phyloP scores from a whole-genome alignment of 345 rosid species.

The Arabidopsis arenosa region DNA sequence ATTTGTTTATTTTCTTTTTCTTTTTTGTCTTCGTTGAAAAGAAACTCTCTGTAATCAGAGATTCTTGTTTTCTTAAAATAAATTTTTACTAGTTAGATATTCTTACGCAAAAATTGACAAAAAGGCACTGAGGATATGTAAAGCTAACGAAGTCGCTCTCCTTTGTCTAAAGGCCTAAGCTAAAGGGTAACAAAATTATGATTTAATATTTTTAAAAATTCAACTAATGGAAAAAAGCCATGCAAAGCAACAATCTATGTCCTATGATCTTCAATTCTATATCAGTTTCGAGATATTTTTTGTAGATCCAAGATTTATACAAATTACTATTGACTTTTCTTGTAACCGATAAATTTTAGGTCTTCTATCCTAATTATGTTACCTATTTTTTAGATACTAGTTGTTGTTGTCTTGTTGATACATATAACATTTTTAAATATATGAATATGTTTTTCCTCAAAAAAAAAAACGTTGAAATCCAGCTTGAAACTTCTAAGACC shows the following conservation, averaged over 20 bases:
- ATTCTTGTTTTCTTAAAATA: conserved; percentile 33
- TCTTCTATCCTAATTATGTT: not conserved
- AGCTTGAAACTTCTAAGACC: not conserved
- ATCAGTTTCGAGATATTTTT: not conserved
- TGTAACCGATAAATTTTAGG: not conserved
- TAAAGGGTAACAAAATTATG: conserved; percentile 30
- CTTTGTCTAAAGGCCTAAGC: conserved; percentile 40
- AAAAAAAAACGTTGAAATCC: not conserved
- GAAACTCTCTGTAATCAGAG: conserved; percentile 26
- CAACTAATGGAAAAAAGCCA: conserved; percentile 9
- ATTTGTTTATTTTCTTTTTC: not conserved
- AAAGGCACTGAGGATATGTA: conserved; percentile 36
- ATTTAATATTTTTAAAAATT: not conserved
- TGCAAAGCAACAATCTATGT: not conserved
- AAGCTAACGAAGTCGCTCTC: conserved; percentile 40
- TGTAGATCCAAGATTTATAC: conserved; percentile 28
- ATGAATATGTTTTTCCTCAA: not conserved
- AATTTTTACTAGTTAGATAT: conserved; percentile 31
- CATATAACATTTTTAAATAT: not conserved
- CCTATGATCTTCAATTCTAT: not conserved
- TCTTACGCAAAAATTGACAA: conserved; percentile 42
- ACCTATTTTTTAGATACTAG: not conserved
- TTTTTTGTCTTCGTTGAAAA: conserved; percentile 27
- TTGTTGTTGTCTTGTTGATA: not conserved
- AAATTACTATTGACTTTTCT: not conserved